Evolutionary conservation across 352 stramenopile genomes (phyloP), one percentile per base, ranked within the genome.

Genomic region (Phytophthora rubi): DNA sequence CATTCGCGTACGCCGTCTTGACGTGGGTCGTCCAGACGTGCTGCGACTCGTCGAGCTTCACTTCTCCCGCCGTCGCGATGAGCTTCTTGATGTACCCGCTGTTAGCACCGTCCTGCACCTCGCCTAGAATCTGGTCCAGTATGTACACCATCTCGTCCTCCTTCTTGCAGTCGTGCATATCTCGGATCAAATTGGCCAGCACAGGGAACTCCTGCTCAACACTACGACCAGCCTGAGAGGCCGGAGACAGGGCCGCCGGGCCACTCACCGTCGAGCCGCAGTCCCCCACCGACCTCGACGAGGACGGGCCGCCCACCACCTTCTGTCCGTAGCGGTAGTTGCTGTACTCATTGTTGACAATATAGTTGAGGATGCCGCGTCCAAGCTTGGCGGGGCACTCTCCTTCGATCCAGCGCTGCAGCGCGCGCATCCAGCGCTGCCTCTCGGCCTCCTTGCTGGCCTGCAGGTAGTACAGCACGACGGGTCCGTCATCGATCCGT

Each of bases 81-180:
- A 94, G 68, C 58, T 91, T 91, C 75, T 94, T 94, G 51, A 94
- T 82, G 61, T 81, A 86, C 1, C 77, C 68, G 52, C 75, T 91
- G 51, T 65, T 81, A 0, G 83, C 80, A 7, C 83, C 88, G 48
- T 94, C 83, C 42, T 85, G 74, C 28, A 94, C 84, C 77, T 95
- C 88, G 4, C 86, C 86, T 28, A 94, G 57, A 18, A 95, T 77
- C 64, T 94, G 88, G 62, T 95, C 88, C 47, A 95, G 55, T 39
- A 95, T 91, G 67, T 92, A 93, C 47, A 95, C 85, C 82, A 95
- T 89, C 53, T 93, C 88, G 62, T 92, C 80, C 53, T 88, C 83
- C 18, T 86, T 70, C 44, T 87, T 77, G 56, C 83, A 92, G 62
- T 89, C 86, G 67, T 94, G 59, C 73, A 95, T 79, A 51, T 94